These are phyloP conservation scores for Colletotrichum sp. DNA, from an alignment of 2,329 filamentous ascomycete genomes.

Conservation along the genomic window DNA sequence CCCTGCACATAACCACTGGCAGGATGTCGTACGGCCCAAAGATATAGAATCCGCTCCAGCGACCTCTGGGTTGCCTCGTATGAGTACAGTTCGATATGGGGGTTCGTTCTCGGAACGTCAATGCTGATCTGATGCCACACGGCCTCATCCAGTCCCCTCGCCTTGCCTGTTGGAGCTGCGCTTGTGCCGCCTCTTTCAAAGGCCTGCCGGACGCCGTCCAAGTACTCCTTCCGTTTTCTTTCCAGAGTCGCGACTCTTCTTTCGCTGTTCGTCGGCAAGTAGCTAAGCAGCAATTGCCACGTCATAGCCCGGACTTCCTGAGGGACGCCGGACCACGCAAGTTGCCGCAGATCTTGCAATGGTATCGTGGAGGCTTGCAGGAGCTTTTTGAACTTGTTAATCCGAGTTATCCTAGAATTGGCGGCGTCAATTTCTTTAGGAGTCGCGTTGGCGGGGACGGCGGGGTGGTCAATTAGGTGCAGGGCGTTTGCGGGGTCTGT, in stretches of 20 bases:
- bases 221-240: constrained; percentile 93
- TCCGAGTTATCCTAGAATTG: constrained; percentile 86
- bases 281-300: constrained; percentile 96
- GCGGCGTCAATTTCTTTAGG: constrained; percentile 86
- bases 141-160: constrained; percentile 85
- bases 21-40: constrained; percentile 97
- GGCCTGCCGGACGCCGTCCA: constrained; percentile 83
- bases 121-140: constrained; percentile 99
- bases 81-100: constrained; percentile 91
- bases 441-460: constrained; percentile 73
- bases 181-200: constrained; percentile 63
- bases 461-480: constrained; percentile 89
- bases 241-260: constrained; percentile 88
- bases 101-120: constrained; percentile 94
- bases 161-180: constrained; percentile 42
- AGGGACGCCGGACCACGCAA: constrained; percentile 94
- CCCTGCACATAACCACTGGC: constrained; percentile 98
- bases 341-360: constrained; percentile 78
- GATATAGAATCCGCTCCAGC: constrained; percentile 91
- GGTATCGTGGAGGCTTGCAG: constrained; percentile 91
- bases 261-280: constrained; percentile 96
- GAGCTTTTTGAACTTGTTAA: constrained; percentile 98
- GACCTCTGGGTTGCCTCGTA: constrained; percentile 96
- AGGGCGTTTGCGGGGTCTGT: constrained; percentile 87
- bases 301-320: constrained; percentile 97